A percentile compares a stretch with the other conserved stretches of the same genome.
phyloP scores from a whole-genome alignment of 352 stramenopile genomes.

The Pythium dissimile region DNA sequence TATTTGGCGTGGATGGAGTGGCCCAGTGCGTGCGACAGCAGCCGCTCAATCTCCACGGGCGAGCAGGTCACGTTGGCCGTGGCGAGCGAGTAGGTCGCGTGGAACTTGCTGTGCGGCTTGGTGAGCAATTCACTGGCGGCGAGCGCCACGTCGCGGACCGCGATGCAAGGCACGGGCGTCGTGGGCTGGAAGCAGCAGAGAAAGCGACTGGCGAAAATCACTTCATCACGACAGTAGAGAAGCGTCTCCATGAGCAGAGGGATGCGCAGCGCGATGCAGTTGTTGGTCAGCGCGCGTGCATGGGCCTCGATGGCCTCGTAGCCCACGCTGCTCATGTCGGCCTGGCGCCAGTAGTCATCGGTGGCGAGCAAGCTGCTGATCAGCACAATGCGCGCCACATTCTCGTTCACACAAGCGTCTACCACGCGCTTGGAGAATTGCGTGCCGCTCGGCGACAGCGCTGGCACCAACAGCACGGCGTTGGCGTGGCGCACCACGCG shows the following conservation, averaged over 20 bases:
- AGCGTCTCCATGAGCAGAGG: conserved; percentile 76
- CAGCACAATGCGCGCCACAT: conserved; percentile 53
- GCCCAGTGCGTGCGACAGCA: conserved; percentile 33
- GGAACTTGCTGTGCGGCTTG: conserved; percentile 39
- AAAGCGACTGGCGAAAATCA: conserved; percentile 65
- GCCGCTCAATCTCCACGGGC: conserved; percentile 34
- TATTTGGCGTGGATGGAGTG: conserved; percentile 53
- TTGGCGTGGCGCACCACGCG: conserved; percentile 67
- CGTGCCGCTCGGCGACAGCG: conserved; percentile 51
- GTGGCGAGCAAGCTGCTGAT: conserved; percentile 63
- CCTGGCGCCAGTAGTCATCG: conserved; percentile 19
- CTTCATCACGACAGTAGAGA: conserved; percentile 69
- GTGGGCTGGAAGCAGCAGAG: conserved; percentile 43
- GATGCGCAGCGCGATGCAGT: conserved; percentile 60
- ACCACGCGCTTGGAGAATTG: conserved; percentile 66
- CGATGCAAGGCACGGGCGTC: conserved; percentile 61
- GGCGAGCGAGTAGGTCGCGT: conserved; percentile 54
- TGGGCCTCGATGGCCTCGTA: conserved; percentile 73
- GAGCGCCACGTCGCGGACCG: conserved; percentile 55
- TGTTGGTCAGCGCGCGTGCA: conserved; percentile 34
- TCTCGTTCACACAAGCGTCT: conserved; percentile 43
- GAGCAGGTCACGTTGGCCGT: conserved; percentile 37
- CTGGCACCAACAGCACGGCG: conserved; percentile 59
- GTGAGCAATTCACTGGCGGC: conserved; percentile 48
- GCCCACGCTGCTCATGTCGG: conserved; percentile 14